A percentile compares a stretch with the other conserved stretches of the same genome.
Evolutionary conservation across 2,329 filamentous ascomycete genomes (phyloP).

Genomic region (Myriosclerotinia duriaeana): DNA sequence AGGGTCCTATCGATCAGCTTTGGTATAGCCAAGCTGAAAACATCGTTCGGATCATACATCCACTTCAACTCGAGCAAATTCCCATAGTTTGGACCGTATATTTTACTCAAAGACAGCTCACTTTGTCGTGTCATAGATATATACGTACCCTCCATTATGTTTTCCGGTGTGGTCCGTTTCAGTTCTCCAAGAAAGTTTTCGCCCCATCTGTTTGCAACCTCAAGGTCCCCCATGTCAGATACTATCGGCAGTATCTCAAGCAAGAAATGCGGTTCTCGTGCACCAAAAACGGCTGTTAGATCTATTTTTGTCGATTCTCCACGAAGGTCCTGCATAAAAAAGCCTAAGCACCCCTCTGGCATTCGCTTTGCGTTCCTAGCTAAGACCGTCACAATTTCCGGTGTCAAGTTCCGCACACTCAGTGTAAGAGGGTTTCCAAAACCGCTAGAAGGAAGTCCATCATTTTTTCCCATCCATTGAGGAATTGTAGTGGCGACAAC

Average conservation of each 20-base stretch:
- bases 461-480: conserved; percentile 29
- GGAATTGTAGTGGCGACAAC: conserved; percentile 34
- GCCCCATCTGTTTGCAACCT: conserved; percentile 36
- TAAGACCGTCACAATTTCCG: no score
- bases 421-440: no score
- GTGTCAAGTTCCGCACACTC: no score
- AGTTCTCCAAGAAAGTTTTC: conserved; percentile 27
- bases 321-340: no score
- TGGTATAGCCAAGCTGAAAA: conserved; percentile 43
- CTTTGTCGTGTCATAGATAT: conserved; percentile 38
- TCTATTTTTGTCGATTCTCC: no score
- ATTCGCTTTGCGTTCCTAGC: no score
- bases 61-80: conserved; percentile 37
- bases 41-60: conserved; percentile 42
- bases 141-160: conserved; percentile 40
- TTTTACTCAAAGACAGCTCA: conserved; percentile 34
- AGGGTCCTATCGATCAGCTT: neutral
- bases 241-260: no score
- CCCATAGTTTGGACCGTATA: conserved; percentile 39
- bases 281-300: no score
- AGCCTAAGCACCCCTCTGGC: no score
- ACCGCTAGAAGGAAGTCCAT: no score
- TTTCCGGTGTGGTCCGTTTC: conserved; percentile 33
- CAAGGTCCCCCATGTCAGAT: conserved; percentile 25
- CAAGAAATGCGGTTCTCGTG: no score